Evolutionary conservation across 306 rosid species (phyloP).

Genomic region (Cotoneaster glaucophyllus): DNA sequence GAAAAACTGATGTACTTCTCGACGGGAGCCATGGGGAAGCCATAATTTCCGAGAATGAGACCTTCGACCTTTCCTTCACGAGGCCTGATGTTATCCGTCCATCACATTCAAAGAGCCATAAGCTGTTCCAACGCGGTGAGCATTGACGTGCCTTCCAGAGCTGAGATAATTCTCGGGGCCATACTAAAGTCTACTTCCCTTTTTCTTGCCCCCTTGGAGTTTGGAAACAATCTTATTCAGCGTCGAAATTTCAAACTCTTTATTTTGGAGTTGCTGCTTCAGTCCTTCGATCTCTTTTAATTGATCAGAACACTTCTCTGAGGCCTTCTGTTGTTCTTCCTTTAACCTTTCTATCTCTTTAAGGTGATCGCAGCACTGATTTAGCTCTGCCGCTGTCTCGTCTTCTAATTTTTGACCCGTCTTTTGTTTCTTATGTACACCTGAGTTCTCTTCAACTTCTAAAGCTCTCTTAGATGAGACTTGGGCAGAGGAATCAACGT

Average conservation of each 20-base stretch:
- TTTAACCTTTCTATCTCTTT: slow-evolving; percentile 35
- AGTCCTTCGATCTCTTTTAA: slow-evolving; percentile 38
- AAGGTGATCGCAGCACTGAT: slow-evolving; percentile 17
- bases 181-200: slow-evolving; percentile 3
- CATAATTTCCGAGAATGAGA: background rate
- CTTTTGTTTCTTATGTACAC: slow-evolving; percentile 43
- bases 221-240: slow-evolving; percentile 33
- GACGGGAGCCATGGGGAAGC: background rate
- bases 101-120: background rate
- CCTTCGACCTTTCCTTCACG: background rate
- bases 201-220: slow-evolving; percentile 16
- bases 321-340: slow-evolving; percentile 25
- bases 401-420: slow-evolving; percentile 27
- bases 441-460: slow-evolving; percentile 25
- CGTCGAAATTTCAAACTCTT: slow-evolving; percentile 39
- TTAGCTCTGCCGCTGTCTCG: slow-evolving; percentile 10
- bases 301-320: slow-evolving; percentile 12
- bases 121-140: background rate
- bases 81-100: background rate
- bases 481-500: background rate
- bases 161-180: background rate
- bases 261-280: slow-evolving; percentile 36
- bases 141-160: background rate
- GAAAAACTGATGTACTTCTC: background rate
- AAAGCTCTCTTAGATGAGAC: slow-evolving; percentile 43